Conservation (phyloP, 108 stramenopile species). For the Fragilaria crotonensis region DNA sequence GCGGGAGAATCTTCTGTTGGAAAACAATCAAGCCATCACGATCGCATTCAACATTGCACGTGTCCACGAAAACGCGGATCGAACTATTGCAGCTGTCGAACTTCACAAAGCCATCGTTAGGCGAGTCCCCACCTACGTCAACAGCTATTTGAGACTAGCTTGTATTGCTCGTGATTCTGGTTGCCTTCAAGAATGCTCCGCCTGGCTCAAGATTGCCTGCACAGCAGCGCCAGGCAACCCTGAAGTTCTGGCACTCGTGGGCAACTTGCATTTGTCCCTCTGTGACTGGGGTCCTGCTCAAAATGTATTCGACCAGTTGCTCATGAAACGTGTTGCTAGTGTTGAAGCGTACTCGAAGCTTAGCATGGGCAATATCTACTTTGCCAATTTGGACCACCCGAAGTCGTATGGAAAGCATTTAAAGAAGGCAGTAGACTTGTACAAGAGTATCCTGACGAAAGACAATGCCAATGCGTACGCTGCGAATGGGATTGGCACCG, state of each 20-base stretch:
- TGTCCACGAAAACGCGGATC: conserved; percentile 67
- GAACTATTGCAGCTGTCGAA: conserved; percentile 70
- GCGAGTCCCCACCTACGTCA: conserved; percentile 76
- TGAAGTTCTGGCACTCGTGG: conserved; percentile 82
- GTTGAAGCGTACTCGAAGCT: conserved; percentile 82
- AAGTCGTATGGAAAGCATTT: conserved; percentile 69
- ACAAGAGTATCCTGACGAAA: conserved; percentile 62
- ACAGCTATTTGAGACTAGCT: conserved; percentile 76
- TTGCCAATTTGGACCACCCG: conserved; percentile 62
- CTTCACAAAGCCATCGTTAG: conserved; percentile 84
- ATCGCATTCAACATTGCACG: conserved; percentile 84
- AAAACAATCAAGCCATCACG: conserved; percentile 51
- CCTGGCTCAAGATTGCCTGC: conserved; percentile 81
- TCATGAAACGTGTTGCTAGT: conserved; percentile 65
- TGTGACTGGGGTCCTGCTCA: conserved; percentile 84
- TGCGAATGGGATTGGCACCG: conserved; percentile 80
- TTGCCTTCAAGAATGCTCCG: conserved; percentile 74
- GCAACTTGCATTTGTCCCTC: conserved; percentile 79
- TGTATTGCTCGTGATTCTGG: conserved; percentile 85
- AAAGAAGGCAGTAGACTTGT: conserved; percentile 70
- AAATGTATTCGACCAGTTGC: conserved; percentile 72
- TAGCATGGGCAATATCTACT: conserved; percentile 84
- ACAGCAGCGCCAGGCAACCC: conserved; percentile 76
- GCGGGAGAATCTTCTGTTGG: conserved; percentile 52
- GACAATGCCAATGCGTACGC: conserved; percentile 88